Base-by-base conservation (phyloP, 1,284 basidiomycete species). In the Wolfiporia cocos region DNA sequence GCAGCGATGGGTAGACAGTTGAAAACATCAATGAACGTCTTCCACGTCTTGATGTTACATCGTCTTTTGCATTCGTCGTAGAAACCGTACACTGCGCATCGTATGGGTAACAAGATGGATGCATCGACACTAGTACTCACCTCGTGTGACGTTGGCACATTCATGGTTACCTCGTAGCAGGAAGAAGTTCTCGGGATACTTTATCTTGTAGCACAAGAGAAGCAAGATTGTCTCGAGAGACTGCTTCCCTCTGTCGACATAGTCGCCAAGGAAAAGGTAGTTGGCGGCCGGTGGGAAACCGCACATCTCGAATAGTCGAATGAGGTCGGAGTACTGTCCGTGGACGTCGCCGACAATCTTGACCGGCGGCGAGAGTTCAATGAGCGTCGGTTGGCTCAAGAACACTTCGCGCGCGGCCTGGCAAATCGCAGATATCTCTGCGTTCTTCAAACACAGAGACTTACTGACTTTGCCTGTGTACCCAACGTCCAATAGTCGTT, bases 151-250 rank as follows among this genome's bases (percentile, higher is more conserved):
- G 61, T 97, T 98, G 34, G 96, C 96, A 61, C 96, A 99, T 70
- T 99, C 96, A 67, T 99, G 96, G 66, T 99, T 99, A 36, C 96
- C 96, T 54, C 96, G 80, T 36, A 99, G 71, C 23, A 99, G 73
- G 73, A 99, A 99, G 71, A 99, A 99, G 72, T 99, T 99, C 70
- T 99, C 96, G 2, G 96, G 96, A 66, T 95, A 99, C 69, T 99
- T 99, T 72, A 97, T 91, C 75, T 99, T 99, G 81, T 99, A 99
- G 66, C 94, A 98, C 28, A 99, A 73, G 26, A 99, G 74, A 36
- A 99, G 78, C 22, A 98, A 78, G 57, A 99, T 99, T 9, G 96
- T 99, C 67, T 99, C 96, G 43, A 99, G 77, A 57, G 89, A 93
- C 69, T 99, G 96, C 71, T 99, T 99, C 43, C 96, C 96, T 50